Conservation (phyloP, 176 grass and related monocot species). For the Musa acuminata region DNA sequence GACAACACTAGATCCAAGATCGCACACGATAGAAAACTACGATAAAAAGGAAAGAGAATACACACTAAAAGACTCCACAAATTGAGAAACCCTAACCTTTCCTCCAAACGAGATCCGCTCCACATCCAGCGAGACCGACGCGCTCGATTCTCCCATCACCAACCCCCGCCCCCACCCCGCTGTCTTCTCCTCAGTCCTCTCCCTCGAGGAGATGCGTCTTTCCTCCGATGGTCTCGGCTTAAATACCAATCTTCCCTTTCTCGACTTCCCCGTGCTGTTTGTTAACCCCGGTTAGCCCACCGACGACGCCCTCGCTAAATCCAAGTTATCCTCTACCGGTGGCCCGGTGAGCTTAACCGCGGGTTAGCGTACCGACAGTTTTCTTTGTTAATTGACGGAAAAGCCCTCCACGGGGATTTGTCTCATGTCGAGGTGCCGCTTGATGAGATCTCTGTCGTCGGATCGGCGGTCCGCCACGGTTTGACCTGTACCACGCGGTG, state of each 20-base stretch:
- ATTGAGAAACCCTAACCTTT: slow-evolving; percentile 39
- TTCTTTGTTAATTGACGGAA: neutral
- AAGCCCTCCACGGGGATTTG: neutral
- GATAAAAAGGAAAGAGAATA: neutral
- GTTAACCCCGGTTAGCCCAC: neutral
- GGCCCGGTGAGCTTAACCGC: neutral
- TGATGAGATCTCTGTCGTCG: neutral
- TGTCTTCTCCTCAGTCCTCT: neutral
- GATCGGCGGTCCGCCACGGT: neutral
- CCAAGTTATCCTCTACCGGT: neutral
- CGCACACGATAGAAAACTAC: neutral
- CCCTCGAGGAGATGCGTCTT: neutral
- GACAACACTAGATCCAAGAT: neutral
- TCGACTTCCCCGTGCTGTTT: neutral
- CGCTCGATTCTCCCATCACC: slow-evolving; percentile 7
- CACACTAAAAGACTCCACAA: slow-evolving; percentile 8
- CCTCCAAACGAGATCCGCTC: slow-evolving; percentile 67
- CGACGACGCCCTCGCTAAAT: neutral
- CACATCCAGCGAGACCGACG: slow-evolving; percentile 19
- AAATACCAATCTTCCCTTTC: neutral
- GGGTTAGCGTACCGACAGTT: neutral
- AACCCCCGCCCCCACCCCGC: neutral
- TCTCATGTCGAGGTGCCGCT: neutral
- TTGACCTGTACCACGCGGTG: neutral
- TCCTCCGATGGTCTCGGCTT: neutral